Base-by-base conservation (phyloP, 2,329 filamentous ascomycete species). In the Penicillium sp. region DNA sequence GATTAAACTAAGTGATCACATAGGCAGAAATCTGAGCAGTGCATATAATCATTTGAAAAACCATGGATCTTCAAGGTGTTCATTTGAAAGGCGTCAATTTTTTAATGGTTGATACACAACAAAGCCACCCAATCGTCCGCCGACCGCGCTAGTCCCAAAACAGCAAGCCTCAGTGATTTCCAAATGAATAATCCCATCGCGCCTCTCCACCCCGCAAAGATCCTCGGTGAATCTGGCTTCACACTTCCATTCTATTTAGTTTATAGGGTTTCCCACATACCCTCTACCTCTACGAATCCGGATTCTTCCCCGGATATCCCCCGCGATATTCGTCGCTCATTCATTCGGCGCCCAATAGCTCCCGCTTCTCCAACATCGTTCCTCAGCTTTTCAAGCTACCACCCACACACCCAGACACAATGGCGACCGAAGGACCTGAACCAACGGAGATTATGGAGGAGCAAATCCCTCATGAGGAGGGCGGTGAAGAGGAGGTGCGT, bases 401-500 rank as follows among this genome's bases (percentile, higher is more conserved):
- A 22, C 39, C n/a, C 27, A n/a, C 13, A 16, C 22, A 13, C 16
- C 22, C 48, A 19, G 14, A 53, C 62, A 70, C 44, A 44, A 74
- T 74, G 72, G 61, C 71, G 57, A 65, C 73, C 26, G 74, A 77
- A 64, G 71, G 71, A 19, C n/a, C 39, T 13, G 39, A 41, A 22
- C 19, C 39, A 49, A 59, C 68, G 31, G 69, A 75, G 55, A 53
- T 74, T 13, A 70, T 73, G 61, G 69, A 75, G 61, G 73, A 77
- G 64, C 73, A 67, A 61, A 59, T 72, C 54, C 72, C 74, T 54
- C 72, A 76, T 22, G 73, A 77, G 48, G 77, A 77, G 57, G 73
- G 69, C 24, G 75, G 69, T 50, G 76, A 79, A 60, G 77, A 79
- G 66, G 77, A 79, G 72, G 77, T 79, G 73, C 59, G 68, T 63